A percentile compares a stretch with the other conserved stretches of the same genome.
phyloP scores from a whole-genome alignment of 225 moss, liverwort and hornwort species.

The Polytrichum formosum region DNA sequence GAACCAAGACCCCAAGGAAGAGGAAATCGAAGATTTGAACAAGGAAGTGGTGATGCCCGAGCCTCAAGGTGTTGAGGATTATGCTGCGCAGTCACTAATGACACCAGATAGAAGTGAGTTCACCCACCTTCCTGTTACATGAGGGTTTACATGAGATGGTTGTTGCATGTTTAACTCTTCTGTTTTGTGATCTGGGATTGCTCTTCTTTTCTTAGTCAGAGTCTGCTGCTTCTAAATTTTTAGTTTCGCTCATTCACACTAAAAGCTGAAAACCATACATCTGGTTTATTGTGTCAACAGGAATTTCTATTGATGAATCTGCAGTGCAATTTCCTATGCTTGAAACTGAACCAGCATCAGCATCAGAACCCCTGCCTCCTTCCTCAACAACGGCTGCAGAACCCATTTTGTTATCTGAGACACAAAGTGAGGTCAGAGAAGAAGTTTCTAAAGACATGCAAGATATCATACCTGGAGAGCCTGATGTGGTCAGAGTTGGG shows the following conservation, averaged over 20 bases:
- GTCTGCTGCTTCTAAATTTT: too few species aligned
- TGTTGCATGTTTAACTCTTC: not conserved
- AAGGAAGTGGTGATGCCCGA: constrained; percentile 6
- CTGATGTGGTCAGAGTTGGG: constrained; percentile 18
- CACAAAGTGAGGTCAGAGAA: constrained; percentile 24
- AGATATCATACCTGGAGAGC: constrained; percentile 11
- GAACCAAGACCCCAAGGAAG: constrained; percentile 14
- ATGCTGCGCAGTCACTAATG: constrained; percentile 6
- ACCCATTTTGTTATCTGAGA: constrained; percentile 28
- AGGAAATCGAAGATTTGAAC: constrained; percentile 8
- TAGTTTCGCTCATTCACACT: too few species aligned
- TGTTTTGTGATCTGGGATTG: too few species aligned
- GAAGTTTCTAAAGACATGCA: constrained; percentile 9
- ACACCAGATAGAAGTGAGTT: constrained; percentile 1
- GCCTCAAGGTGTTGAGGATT: constrained; percentile 12
- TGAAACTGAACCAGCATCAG: constrained; percentile 37
- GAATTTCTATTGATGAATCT: constrained; percentile 19
- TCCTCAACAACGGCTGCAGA: constrained; percentile 16
- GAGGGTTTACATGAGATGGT: not conserved
- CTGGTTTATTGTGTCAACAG: constrained; percentile 16
- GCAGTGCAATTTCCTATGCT: constrained; percentile 33
- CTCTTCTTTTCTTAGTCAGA: too few species aligned
- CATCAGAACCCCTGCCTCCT: constrained; percentile 30
- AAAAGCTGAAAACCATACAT: too few species aligned
- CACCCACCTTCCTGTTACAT: not conserved